Percentiles rank a stretch among this genome's conserved stretches.
Conservation (phyloP, 179 eudicot genomes). For the Silene coronaria region DNA sequence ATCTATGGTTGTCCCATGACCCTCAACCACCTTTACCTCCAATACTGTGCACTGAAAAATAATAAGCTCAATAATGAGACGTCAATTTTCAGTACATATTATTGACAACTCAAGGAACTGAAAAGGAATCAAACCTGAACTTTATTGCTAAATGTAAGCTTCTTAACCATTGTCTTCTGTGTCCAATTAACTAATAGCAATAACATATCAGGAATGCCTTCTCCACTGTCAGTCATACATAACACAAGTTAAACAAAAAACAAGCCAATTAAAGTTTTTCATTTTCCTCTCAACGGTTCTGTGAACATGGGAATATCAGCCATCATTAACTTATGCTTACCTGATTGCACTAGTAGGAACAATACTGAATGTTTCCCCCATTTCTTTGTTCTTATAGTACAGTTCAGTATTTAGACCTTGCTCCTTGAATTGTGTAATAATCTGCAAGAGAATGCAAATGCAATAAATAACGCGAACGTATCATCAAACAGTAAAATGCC, state of each 20-base stretch:
- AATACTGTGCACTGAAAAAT: constrained; percentile 75
- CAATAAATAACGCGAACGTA: not conserved
- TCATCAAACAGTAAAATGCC: not conserved
- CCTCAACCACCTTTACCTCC: constrained; percentile 97
- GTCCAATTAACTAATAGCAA: constrained; percentile 74
- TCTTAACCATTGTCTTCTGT: constrained; percentile 80
- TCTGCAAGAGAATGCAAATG: constrained; percentile 32
- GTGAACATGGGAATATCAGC: not conserved
- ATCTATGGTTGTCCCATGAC: constrained; percentile 92
- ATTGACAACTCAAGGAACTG: not conserved
- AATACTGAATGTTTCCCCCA: constrained; percentile 81
- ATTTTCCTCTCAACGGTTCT: not conserved
- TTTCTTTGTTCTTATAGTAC: constrained; percentile 81
- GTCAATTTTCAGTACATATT: constrained; percentile 5
- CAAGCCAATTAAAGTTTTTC: not conserved
- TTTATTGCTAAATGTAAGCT: constrained; percentile 70
- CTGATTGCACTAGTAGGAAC: constrained; percentile 95
- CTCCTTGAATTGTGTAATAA: constrained; percentile 72
- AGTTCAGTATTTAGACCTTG: constrained; percentile 87
- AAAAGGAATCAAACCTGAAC: constrained; percentile 44
- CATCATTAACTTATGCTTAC: constrained; percentile 27
- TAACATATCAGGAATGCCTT: constrained; percentile 83
- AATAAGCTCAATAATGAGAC: constrained; percentile 15
- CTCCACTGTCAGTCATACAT: constrained; percentile 56
- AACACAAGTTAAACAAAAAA: not conserved